phyloP scores from a whole-genome alignment of 805 yeast species.

The Lachancea sp. region DNA sequence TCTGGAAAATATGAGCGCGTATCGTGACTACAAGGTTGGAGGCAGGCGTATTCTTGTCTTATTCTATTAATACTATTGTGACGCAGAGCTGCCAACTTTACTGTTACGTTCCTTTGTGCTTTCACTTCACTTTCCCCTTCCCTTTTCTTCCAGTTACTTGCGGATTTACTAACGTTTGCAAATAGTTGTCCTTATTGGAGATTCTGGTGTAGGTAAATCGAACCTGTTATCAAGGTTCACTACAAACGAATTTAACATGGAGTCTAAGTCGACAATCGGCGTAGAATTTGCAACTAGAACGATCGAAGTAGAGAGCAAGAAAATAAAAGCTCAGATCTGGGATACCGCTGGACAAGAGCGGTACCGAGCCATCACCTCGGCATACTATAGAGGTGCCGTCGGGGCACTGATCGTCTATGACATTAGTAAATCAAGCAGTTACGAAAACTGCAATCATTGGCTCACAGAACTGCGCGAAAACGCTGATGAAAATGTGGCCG shows the following conservation, averaged over 20 bases:
- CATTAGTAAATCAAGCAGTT: constrained; percentile 82
- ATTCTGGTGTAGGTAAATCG: constrained; percentile 95
- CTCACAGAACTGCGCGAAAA: constrained; percentile 84
- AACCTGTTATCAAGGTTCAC: constrained; percentile 90
- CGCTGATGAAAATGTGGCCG: constrained; percentile 91
- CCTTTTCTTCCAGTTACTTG: neutral
- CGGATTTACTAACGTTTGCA: neutral
- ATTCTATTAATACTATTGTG: too few species aligned
- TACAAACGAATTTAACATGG: constrained; percentile 90
- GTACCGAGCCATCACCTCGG: constrained; percentile 95
- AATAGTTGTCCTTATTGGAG: constrained; percentile 86
- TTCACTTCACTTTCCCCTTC: neutral
- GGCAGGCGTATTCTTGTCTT: too few species aligned
- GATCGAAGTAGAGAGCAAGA: constrained; percentile 74
- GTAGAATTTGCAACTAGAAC: constrained; percentile 98
- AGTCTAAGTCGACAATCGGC: constrained; percentile 91
- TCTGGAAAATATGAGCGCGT: too few species aligned
- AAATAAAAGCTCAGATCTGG: constrained; percentile 91
- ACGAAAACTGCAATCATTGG: constrained; percentile 84
- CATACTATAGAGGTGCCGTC: constrained; percentile 96
- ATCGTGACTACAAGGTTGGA: too few species aligned
- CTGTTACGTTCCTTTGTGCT: too few species aligned
- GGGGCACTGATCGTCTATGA: constrained; percentile 96
- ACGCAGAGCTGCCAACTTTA: too few species aligned
- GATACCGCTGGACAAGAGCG: constrained; percentile 99